Base-by-base conservation (phyloP, 352 stramenopile species). In the Globisporangium nagaii region DNA sequence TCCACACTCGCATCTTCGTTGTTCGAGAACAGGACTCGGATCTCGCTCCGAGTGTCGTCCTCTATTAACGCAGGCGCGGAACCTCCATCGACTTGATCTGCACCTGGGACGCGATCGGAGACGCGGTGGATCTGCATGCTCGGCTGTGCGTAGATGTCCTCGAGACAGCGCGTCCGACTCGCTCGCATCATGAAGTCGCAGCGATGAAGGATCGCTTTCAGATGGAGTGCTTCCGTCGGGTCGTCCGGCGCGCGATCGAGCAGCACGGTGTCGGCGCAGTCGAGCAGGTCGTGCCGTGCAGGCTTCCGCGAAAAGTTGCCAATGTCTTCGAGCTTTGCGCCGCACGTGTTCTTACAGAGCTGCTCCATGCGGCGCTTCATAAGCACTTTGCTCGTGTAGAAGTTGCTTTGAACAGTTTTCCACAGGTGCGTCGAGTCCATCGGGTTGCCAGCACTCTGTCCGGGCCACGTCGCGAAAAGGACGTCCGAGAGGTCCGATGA, bases 371-470 rank as follows among this genome's bases (percentile, higher is more conserved):
- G 73, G 20, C 84, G 79, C 66, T 89, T 91, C 42, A 77, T 62
- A 2, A 93, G 56, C 19, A 65, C 40, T 25, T 77, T 86, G 44
- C 61, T 80, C 36, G 60, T 82, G 53, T 79, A 95, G 47, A 90
- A 95, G 28, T 84, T 63, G 13, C 53, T 71, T 27, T 86, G 70
- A 15, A 95, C 53, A 17, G 88, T 65, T 31, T 75, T 80, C 85
- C 85, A 95, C 41, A 93, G 84, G 56, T 84, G 72, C 20, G 84
- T 85, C 25, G 82, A 79, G 43, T 93, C 77, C 68, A 95, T 82
- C 0, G 76, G 66, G 19, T 68, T 77, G 0, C 85, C 85, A 27
- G 78, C 76, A 35, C 64, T 77, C 55, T 93, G 77, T 2, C 80
- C 80, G 0, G 84, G 84, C 85, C 85, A 95, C 12, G 80, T 83